Base-by-base conservation (phyloP, 2,329 filamentous ascomycete species). In the Phyllosticta paracitricarpa region DNA sequence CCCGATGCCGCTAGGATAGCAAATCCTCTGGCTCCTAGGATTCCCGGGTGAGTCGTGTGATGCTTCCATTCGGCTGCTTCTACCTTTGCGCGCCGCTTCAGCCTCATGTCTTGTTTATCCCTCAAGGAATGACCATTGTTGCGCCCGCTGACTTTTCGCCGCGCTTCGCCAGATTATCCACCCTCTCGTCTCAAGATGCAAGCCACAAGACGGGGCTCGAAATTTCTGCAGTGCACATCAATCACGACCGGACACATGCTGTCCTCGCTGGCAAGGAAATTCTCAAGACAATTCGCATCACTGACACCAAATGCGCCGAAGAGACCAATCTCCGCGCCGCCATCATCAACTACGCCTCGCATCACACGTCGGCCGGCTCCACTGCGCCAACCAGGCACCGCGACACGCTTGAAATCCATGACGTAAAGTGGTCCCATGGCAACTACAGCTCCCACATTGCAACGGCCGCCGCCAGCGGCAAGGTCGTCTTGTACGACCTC, bases 381-480 rank as follows among this genome's bases (percentile, higher is more conserved):
- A 71, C 65, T 24, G 71, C 77, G 58, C 75, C 77, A 52, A 75
- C 78, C 57, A 77, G 81, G 52, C 77, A 83, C 69, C 80, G 82
- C 64, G 81, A 84, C 63, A 82, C 82, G 63, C 76, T 86, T 64
- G 82, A 83, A 59, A 83, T 85, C 65, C 83, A 82, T 64, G 84
- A 87, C 71, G 84, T 87, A 30, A 85, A 85, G 65, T 87, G 84
- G 84, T 86, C 84, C 58, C 84, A 85, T 73, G 81, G 82, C 63
- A 78, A 79, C 59, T 85, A 80, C 69, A 80, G 79, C 66, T 79
- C 81, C 63, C 81, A 81, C 66, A 83, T 87, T 65, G 84, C 84
- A 51, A 86, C 84, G 10, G 84, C 84, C 26, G 84, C 82, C 25
- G 81, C 81, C 58, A 86, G 85, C 73, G 84, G 84, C 64, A 84